Conservation (phyloP, 495 filamentous ascomycete genomes). For the Tuber borchii region DNA sequence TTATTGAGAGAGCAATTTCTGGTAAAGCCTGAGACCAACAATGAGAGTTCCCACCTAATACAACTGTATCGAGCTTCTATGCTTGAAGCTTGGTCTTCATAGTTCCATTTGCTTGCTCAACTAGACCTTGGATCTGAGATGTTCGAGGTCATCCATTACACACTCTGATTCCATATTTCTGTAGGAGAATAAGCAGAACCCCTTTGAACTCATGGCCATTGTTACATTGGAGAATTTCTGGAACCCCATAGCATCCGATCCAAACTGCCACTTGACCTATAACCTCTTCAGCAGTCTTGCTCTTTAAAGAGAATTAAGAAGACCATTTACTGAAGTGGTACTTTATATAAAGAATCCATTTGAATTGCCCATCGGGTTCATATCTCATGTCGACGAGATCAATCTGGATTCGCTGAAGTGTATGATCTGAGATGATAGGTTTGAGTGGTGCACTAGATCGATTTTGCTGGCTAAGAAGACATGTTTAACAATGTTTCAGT, state of each 20-base stretch:
- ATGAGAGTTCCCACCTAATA: conserved; percentile 21
- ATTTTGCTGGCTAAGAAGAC: neutral
- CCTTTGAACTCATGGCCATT: conserved; percentile 28
- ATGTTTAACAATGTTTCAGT: neutral
- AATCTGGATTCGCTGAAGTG: neutral
- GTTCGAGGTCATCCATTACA: conserved; percentile 8
- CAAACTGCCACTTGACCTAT: neutral
- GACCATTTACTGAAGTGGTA: conserved; percentile 26
- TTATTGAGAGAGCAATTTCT: conserved; percentile 2
- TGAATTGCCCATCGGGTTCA: neutral
- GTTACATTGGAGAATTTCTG: conserved; percentile 15
- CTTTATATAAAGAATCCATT: conserved; percentile 29
- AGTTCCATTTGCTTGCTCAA: conserved; percentile 20
- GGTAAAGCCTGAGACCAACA: neutral
- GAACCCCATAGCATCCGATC: conserved; percentile 9
- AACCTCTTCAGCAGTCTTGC: neutral
- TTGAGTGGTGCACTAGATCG: neutral
- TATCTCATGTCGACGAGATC: neutral
- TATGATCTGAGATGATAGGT: neutral
- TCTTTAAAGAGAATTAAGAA: conserved; percentile 1
- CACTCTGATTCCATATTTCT: conserved; percentile 9
- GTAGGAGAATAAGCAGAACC: conserved; percentile 9
- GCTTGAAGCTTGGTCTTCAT: conserved; percentile 10
- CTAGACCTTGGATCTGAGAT: conserved; percentile 13
- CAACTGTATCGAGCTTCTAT: conserved; percentile 35